These are phyloP conservation scores for Trematosphaeria pertusa DNA, from an alignment of 2,329 filamentous ascomycete species.

Conservation along the genomic window DNA sequence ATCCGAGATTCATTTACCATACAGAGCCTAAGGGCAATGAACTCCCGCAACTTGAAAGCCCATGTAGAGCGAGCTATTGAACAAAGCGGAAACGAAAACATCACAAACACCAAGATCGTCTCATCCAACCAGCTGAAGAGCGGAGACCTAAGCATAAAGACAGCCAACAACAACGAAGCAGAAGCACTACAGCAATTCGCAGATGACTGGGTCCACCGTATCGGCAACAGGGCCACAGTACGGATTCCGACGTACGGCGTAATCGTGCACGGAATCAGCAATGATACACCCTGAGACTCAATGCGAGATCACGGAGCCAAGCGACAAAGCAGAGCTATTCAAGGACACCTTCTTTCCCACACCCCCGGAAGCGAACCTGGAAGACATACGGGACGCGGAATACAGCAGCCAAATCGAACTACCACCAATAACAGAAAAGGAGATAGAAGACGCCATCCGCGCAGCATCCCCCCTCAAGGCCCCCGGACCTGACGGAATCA, in stretches of 20 bases:
- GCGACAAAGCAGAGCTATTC: slow-evolving; percentile 18
- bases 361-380: slow-evolving; percentile 19
- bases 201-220: slow-evolving; percentile 20
- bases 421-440: too few species aligned
- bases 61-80: slow-evolving; percentile 22
- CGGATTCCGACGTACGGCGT: slow-evolving; percentile 19
- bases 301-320: too few species aligned
- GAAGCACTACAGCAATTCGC: slow-evolving; percentile 21
- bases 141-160: slow-evolving; percentile 24
- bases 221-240: slow-evolving; percentile 12
- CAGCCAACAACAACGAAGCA: slow-evolving; percentile 19
- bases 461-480: too few species aligned
- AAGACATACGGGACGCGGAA: slow-evolving; percentile 19
- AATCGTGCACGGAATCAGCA: too few species aligned
- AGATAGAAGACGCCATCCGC: too few species aligned
- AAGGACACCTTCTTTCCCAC: slow-evolving; percentile 26
- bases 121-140: slow-evolving; percentile 28
- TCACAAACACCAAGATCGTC: slow-evolving; percentile 21
- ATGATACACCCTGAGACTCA: too few species aligned
- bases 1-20: slow-evolving; percentile 21
- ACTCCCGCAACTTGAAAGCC: slow-evolving; percentile 17
- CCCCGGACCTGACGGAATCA: too few species aligned
- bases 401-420: slow-evolving; percentile 24
- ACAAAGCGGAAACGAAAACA: slow-evolving; percentile 25
- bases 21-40: slow-evolving; percentile 23